Percentiles rank a stretch among this genome's conserved stretches.
These are phyloP conservation scores for Lumnitzera littorea DNA, from an alignment of 345 rosid species.

Conservation along the genomic window DNA sequence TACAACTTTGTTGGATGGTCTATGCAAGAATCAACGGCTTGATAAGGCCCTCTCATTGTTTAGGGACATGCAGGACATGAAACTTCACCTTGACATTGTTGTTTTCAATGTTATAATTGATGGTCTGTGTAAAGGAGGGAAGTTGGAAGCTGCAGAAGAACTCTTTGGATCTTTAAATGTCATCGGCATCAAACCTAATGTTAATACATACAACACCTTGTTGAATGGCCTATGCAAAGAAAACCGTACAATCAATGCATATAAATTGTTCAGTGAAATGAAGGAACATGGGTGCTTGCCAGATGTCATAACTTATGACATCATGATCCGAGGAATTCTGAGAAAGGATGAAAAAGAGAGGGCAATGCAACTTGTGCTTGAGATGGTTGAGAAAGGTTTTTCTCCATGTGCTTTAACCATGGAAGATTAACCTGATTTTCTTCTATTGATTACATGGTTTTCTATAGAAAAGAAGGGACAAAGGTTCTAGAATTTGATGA, in stretches of 20 bases:
- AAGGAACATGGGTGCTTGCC: constrained; percentile 15
- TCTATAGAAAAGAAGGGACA: no score
- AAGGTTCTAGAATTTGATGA: no score
- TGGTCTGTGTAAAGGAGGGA: not conserved
- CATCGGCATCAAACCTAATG: constrained; percentile 6
- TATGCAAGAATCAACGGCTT: not conserved
- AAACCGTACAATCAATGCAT: constrained; percentile 4
- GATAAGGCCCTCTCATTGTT: not conserved
- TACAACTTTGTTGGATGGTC: not conserved
- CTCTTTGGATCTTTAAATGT: no score
- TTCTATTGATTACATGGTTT: no score
- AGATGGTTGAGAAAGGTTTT: not conserved
- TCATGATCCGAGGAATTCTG: constrained; percentile 12
- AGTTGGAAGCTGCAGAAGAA: not conserved
- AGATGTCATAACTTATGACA: constrained; percentile 5
- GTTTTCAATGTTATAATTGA: constrained; percentile 1
- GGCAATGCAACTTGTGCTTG: not conserved
- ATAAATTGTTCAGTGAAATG: constrained; percentile 7
- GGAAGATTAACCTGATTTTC: no score
- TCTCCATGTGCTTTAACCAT: no score
- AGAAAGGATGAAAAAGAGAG: not conserved
- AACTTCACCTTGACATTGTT: not conserved
- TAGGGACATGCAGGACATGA: not conserved
- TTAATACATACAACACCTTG: constrained; percentile 11
- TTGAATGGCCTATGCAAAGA: constrained; percentile 11